A percentile compares a stretch with the other conserved stretches of the same genome.
These are phyloP conservation scores for Wickerhamomyces canadensis DNA, from an alignment of 805 yeast genomes.

Conservation along the genomic window DNA sequence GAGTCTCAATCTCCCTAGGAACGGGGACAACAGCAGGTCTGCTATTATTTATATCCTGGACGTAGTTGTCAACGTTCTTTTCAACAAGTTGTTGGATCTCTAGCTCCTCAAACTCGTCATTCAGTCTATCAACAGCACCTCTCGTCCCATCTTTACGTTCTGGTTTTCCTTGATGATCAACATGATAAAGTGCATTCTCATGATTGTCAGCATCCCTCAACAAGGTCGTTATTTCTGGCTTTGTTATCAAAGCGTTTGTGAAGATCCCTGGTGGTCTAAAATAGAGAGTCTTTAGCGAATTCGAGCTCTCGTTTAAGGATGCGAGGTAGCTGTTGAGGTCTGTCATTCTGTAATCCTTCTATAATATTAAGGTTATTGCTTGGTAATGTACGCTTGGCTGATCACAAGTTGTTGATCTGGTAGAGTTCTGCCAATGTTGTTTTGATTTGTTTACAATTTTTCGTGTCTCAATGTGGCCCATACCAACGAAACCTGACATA, in stretches of 20 bases:
- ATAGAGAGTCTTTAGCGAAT: conserved; percentile 27
- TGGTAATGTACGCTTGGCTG: no score
- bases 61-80: conserved; percentile 2
- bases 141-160: conserved; percentile 47
- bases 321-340: conserved; percentile 8
- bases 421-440: no score
- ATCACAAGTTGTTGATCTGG: no score
- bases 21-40: conserved; percentile 19
- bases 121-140: conserved; percentile 30
- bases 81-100: conserved; percentile 25
- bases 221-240: conserved; percentile 49
- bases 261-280: conserved; percentile 58
- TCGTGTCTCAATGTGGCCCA: no score
- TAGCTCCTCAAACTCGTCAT: conserved; percentile 29
- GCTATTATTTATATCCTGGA: neutral
- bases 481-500: no score
- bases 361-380: no score
- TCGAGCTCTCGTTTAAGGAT: conserved; percentile 12
- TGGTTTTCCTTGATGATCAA: conserved; percentile 32
- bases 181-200: conserved; percentile 46
- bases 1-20: conserved; percentile 15
- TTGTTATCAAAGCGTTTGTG: conserved; percentile 53
- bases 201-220: conserved; percentile 52
- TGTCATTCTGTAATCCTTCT: conserved; percentile 8
- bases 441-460: no score